Conservation (phyloP, 805 yeast genomes). For the Jamesozyma jinghongensis region DNA sequence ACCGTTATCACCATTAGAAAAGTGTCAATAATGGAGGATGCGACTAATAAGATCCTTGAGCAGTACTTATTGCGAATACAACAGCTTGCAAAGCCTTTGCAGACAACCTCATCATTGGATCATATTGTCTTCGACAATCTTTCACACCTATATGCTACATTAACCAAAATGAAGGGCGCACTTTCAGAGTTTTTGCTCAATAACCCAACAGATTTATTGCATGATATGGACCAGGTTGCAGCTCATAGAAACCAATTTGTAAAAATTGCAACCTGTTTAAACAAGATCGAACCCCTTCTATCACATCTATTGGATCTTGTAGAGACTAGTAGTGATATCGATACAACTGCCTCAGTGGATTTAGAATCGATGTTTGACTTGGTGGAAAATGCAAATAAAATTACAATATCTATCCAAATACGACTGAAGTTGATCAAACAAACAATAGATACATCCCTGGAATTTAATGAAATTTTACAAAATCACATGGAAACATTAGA, state of each 20-base stretch:
- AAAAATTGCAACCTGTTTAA: slow-evolving; percentile 24
- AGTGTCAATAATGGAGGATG: background rate
- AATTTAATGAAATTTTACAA: slow-evolving; percentile 36
- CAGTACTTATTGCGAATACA: background rate
- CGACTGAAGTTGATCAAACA: slow-evolving; percentile 24
- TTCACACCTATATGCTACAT: background rate
- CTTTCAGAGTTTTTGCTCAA: background rate
- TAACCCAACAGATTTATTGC: background rate
- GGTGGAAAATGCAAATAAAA: slow-evolving; percentile 30
- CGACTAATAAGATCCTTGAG: no score
- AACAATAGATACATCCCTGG: slow-evolving; percentile 34
- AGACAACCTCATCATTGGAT: background rate
- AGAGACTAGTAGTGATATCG: slow-evolving; percentile 16
- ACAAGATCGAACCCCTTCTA: slow-evolving; percentile 30
- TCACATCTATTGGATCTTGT: slow-evolving; percentile 30
- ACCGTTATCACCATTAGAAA: no score
- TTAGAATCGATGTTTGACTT: slow-evolving; percentile 21
- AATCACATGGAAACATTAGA: slow-evolving; percentile 37
- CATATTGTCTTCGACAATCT: background rate
- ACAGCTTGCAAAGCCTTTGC: background rate
- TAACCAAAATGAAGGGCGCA: background rate
- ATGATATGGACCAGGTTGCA: slow-evolving; percentile 1
- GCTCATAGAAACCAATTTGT: background rate
- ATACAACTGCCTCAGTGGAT: background rate
- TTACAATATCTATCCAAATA: slow-evolving; percentile 21